Base-by-base conservation (phyloP, 768 basidiomycete genomes). In the Russula earlei region DNA sequence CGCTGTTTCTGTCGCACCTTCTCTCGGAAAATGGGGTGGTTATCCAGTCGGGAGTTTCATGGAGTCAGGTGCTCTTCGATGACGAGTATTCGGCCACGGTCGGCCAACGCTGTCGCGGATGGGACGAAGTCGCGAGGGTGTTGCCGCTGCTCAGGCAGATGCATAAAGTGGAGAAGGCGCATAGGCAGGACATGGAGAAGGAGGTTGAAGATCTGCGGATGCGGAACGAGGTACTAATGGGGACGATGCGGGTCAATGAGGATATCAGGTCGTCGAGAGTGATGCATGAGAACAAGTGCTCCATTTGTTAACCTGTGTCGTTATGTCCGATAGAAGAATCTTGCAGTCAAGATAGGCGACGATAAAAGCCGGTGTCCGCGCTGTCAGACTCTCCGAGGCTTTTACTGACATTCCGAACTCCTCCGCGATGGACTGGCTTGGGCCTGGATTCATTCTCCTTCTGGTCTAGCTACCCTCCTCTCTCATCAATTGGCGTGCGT, bases 121-220 rank as follows among this genome's bases (percentile, higher is more conserved):
- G 61, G 61, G 51, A 3, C 1, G 59, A 56, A 5, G 61, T 61
- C n/a, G 37, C 50, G 33, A 60, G 42, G 34, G 55, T 49, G n/a
- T 24, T 62, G 38, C 61, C 61, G 14, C 47, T 62, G 15, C 43
- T 62, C 20, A 31, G 60, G 37, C 54, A 56, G 27, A 47, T 62
- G 34, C 59, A 51, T 9, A 52, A 56, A n/a, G 53, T 60, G 38
- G 61, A 62, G 43, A 52, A 49, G 38, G 36, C 2, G 9, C 46
- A 61, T 24, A 60, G 61, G 19, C 41, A 46, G 29, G 55, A 61
- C 12, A 52, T 62, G 17, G 59, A 60, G 54, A 51, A 52, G 47
- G 61, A 62, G 54, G 55, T 62, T 11, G 59, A 60, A 37, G 61
- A 62, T 50, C 29, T 62, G 43, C 54, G 55, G 29, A 62, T 62